Evolutionary conservation across 2,329 filamentous ascomycete species (phyloP).

Genomic region (Colletotrichum shisoi): DNA sequence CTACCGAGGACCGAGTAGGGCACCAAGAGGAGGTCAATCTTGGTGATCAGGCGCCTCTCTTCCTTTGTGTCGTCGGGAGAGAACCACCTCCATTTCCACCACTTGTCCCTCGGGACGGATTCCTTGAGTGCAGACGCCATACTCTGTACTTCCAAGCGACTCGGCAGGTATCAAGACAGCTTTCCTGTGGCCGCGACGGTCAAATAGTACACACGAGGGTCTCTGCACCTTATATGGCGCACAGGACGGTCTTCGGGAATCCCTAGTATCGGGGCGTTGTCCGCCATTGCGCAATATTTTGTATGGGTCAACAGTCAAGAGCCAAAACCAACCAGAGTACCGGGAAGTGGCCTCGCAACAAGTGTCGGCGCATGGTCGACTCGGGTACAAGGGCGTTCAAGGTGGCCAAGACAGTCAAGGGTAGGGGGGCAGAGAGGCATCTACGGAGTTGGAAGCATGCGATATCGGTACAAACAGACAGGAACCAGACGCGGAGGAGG

Average conservation of each 20-base stretch:
- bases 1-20: slow-evolving; percentile 42
- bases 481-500: no score
- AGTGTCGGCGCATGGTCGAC: not conserved
- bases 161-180: not conserved
- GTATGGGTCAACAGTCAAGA: not conserved
- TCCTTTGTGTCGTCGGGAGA: slow-evolving; percentile 54
- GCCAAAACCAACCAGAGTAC: fast-evolving
- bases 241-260: no score
- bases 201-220: no score
- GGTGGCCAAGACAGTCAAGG: not conserved
- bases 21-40: slow-evolving; percentile 63
- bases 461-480: not conserved
- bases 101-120: slow-evolving; percentile 41
- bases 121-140: slow-evolving; percentile 10
- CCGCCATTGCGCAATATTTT: slow-evolving; percentile 12
- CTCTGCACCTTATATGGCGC: not conserved
- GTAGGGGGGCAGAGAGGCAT: no score
- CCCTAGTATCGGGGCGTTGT: not conserved
- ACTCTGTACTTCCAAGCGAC: not conserved
- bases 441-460: not conserved
- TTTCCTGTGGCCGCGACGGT: not conserved
- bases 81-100: slow-evolving; percentile 58
- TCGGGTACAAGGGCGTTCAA: not conserved
- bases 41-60: slow-evolving; percentile 45
- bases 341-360: not conserved